Evolutionary conservation across 257 asterid species (phyloP).

Genomic region (Prunella vulgaris): DNA sequence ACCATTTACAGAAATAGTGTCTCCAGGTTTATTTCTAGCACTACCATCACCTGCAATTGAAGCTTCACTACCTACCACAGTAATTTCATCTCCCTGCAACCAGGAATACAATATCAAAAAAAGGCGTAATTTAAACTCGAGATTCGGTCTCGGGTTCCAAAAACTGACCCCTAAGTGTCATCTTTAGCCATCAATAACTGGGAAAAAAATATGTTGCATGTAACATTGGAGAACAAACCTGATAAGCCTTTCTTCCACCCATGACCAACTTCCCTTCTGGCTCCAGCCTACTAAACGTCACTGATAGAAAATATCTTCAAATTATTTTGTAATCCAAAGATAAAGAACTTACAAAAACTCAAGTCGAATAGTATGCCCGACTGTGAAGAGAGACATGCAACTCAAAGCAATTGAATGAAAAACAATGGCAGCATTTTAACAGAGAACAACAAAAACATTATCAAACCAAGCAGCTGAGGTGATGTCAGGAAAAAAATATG

Average conservation of each 20-base stretch:
- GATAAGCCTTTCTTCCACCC: constrained; percentile 86
- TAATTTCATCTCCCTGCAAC: constrained; percentile 62
- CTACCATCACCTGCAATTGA: constrained; percentile 36
- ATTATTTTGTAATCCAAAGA: constrained; percentile 26
- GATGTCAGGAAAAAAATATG: constrained; percentile 5
- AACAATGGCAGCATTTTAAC: background rate
- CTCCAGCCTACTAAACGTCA: constrained; percentile 88
- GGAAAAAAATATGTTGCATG: background rate
- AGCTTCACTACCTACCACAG: constrained; percentile 28
- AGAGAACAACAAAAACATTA: background rate
- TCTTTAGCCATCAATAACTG: background rate
- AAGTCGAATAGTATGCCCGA: background rate
- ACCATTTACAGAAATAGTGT: constrained; percentile 27
- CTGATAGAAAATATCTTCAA: constrained; percentile 42
- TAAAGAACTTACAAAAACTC: constrained; percentile 13
- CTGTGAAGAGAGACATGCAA: background rate
- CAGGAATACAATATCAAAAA: background rate
- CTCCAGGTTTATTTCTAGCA: constrained; percentile 37
- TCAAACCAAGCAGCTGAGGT: constrained; percentile 6
- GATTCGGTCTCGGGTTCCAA: background rate
- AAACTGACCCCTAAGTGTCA: background rate
- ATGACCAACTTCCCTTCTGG: constrained; percentile 92
- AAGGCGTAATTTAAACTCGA: background rate
- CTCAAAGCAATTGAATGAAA: constrained; percentile 4
- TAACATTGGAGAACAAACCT: constrained; percentile 47